These are phyloP conservation scores for Russula sp. DNA, from an alignment of 768 basidiomycete genomes.

Conservation along the genomic window DNA sequence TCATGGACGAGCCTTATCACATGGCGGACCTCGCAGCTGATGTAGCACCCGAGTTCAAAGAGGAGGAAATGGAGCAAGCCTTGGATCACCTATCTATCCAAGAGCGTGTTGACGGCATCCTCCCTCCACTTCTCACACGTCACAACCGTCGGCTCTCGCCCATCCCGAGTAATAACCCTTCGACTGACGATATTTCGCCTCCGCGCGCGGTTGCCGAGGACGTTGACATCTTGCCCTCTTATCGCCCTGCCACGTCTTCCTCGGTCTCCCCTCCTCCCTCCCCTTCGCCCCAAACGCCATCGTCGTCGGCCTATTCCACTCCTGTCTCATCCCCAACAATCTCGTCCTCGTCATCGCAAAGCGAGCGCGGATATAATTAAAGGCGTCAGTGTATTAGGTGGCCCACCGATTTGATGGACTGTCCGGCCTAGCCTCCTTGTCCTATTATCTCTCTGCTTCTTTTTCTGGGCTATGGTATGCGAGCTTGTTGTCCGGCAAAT, in stretches of 20 bases:
- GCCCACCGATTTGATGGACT: conserved; percentile 3
- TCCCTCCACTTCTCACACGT: conserved; percentile 15
- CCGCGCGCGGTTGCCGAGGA: background rate
- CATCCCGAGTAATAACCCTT: conserved; percentile 21
- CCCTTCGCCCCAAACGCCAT: conserved; percentile 15
- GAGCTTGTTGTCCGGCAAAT: background rate
- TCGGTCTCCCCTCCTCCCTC: conserved; percentile 13
- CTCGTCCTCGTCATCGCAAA: conserved; percentile 4
- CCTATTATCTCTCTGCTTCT: background rate
- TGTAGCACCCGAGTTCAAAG: background rate
- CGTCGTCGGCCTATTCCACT: conserved; percentile 12
- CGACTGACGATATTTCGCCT: conserved; percentile 12
- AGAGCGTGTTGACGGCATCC: conserved; percentile 2
- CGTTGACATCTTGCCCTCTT: background rate
- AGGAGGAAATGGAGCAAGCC: background rate
- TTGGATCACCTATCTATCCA: conserved; percentile 2
- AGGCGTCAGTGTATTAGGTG: conserved; percentile 27
- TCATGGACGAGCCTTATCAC: conserved; percentile 11
- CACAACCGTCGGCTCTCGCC: conserved; percentile 14
- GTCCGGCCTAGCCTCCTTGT: background rate
- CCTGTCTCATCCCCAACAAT: conserved; percentile 12
- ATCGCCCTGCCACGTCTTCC: background rate
- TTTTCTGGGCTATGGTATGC: background rate
- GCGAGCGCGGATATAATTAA: conserved; percentile 26
- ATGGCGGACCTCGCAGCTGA: background rate